phyloP scores from a whole-genome alignment of 139 green algal species.

The Chlorella sp. region DNA sequence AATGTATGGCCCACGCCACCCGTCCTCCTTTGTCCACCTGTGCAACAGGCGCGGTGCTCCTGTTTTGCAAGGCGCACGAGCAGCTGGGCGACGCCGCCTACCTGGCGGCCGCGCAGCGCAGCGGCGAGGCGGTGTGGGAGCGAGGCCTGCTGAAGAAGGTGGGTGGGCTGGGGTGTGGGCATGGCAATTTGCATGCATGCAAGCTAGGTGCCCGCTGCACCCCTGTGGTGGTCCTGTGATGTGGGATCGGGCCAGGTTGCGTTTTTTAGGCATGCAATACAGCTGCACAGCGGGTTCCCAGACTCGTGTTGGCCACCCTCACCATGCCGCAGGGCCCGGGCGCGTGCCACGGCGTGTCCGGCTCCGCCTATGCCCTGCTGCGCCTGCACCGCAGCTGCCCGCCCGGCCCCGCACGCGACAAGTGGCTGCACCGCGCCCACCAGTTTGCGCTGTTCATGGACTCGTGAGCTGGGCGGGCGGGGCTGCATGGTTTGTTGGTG shows the following conservation, averaged over 20 bases:
- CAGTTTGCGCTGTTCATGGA: constrained; percentile 58
- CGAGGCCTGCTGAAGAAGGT: constrained; percentile 66
- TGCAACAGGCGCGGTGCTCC: constrained; percentile 40
- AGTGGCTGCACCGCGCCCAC: constrained; percentile 47
- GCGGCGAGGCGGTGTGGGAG: constrained; percentile 61
- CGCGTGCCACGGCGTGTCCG: constrained; percentile 69
- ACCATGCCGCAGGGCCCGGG: constrained; percentile 54
- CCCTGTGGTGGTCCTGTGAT: not conserved
- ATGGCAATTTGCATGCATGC: too few species aligned
- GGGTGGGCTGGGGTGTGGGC: not conserved
- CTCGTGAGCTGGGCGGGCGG: not conserved
- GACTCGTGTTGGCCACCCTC: not conserved
- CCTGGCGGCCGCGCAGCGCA: constrained; percentile 46
- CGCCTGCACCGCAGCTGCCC: constrained; percentile 34
- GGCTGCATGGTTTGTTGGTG: too few species aligned
- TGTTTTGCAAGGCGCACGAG: constrained; percentile 47
- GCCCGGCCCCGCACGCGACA: not conserved
- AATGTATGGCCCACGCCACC: too few species aligned
- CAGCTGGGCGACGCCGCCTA: constrained; percentile 1
- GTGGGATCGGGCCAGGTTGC: too few species aligned
- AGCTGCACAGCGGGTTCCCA: not conserved
- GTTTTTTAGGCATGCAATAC: too few species aligned
- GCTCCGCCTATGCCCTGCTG: constrained; percentile 71
- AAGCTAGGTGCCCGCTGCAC: too few species aligned
- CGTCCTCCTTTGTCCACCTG: not conserved